A percentile compares a stretch with the other conserved stretches of the same genome.
Conservation (phyloP, 106 monocot genomes). For the Ottelia alismoides region DNA sequence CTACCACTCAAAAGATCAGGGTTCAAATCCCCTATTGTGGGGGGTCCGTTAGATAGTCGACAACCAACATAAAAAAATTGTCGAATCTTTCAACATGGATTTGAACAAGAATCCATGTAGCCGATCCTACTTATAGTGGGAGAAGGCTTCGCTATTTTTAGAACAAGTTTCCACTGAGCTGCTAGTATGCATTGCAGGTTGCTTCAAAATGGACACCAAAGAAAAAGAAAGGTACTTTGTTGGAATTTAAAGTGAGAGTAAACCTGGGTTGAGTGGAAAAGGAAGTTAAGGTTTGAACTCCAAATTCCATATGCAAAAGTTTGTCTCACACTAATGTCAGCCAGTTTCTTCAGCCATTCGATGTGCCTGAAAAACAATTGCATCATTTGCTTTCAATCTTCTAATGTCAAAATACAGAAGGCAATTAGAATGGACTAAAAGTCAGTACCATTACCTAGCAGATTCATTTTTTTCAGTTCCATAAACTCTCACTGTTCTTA, state of each 20-base stretch:
- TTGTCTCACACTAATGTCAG: constrained; percentile 60
- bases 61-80: no score
- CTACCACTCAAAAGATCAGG: no score
- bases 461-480: constrained; percentile 87
- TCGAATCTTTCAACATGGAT: no score
- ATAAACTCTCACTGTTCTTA: constrained; percentile 83
- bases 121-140: no score
- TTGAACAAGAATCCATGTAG: no score
- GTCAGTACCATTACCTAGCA: constrained; percentile 30
- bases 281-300: constrained; percentile 65
- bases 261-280: constrained; percentile 95
- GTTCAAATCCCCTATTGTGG: no score
- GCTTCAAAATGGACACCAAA: not conserved
- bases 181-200: not conserved
- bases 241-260: not conserved
- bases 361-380: constrained; percentile 34
- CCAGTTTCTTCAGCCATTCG: constrained; percentile 59
- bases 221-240: not conserved
- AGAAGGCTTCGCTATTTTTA: no score
- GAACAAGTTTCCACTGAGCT: no score
- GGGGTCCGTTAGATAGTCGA: no score
- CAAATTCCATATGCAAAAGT: constrained; percentile 81
- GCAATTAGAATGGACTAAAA: not conserved
- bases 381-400: no score
- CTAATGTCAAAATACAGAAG: not conserved